These are phyloP conservation scores for Leccinum proximum DNA, from an alignment of 1,284 basidiomycete genomes.

Conservation along the genomic window DNA sequence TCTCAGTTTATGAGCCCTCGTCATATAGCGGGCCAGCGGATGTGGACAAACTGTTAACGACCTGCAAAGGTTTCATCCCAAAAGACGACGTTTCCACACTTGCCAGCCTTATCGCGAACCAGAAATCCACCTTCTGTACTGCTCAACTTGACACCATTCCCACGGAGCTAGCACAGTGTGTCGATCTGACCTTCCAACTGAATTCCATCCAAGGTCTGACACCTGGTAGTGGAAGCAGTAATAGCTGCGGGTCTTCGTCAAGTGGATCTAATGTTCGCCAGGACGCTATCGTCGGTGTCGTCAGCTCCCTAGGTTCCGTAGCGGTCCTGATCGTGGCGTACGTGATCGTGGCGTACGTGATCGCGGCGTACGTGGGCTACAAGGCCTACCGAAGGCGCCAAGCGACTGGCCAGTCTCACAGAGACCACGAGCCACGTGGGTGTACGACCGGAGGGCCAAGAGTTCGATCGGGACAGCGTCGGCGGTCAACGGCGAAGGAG, in stretches of 20 bases:
- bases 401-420: conserved; percentile 62
- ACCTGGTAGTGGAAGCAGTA: conserved; percentile 23
- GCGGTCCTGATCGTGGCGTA: conserved; percentile 56
- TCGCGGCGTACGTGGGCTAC: conserved; percentile 44
- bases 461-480: conserved; percentile 71
- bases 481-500: conserved; percentile 68
- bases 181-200: conserved; percentile 58
- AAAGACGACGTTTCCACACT: conserved; percentile 43
- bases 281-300: conserved; percentile 80
- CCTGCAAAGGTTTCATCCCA: conserved; percentile 62
- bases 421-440: conserved; percentile 40
- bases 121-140: conserved; percentile 59
- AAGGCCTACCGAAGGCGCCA: conserved; percentile 56
- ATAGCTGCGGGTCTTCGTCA: conserved; percentile 9
- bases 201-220: conserved; percentile 41
- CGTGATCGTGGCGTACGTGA: conserved; percentile 44
- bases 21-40: conserved; percentile 48
- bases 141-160: conserved; percentile 37
- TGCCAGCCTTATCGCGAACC: conserved; percentile 50
- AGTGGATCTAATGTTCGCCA: conserved; percentile 40
- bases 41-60: conserved; percentile 46
- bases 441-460: conserved; percentile 52
- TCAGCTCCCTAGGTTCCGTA: conserved; percentile 69
- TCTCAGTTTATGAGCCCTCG: conserved; percentile 57
- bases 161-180: conserved; percentile 49